Conservation (phyloP, 2,329 filamentous ascomycete species). For the Teratosphaeria epicoccoides region DNA sequence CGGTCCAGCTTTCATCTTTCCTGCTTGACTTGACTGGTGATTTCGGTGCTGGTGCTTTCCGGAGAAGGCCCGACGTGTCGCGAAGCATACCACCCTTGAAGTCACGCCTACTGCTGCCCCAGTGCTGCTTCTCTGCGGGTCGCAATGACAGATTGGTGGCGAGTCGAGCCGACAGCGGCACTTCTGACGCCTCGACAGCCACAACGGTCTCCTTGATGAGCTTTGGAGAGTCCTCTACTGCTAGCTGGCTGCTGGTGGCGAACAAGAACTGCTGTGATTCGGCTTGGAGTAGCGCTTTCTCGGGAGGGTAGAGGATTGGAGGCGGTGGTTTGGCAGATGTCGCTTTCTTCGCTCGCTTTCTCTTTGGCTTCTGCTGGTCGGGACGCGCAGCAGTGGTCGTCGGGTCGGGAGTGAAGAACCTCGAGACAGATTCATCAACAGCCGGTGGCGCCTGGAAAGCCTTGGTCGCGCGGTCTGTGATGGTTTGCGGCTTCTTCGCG, state of each 20-base stretch:
- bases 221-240: constrained; percentile 58
- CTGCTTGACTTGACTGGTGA: too few species aligned
- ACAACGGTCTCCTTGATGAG: constrained; percentile 49
- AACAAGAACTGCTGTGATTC: constrained; percentile 68
- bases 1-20: neutral
- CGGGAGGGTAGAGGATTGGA: constrained; percentile 51
- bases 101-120: constrained; percentile 61
- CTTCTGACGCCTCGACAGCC: constrained; percentile 50
- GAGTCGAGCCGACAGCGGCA: constrained; percentile 3
- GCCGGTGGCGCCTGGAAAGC: constrained; percentile 45
- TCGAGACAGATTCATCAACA: constrained; percentile 30
- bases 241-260: constrained; percentile 75
- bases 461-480: constrained; percentile 67
- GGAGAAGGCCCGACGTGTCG: constrained; percentile 2
- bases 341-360: constrained; percentile 27
- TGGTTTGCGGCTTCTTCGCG: constrained; percentile 63
- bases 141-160: constrained; percentile 18
- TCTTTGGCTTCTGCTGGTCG: neutral
- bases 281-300: constrained; percentile 54
- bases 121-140: constrained; percentile 42
- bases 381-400: constrained; percentile 1
- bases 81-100: constrained; percentile 38
- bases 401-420: constrained; percentile 31
- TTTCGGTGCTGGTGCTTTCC: neutral
- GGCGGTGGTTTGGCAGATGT: constrained; percentile 20